A percentile compares a stretch with the other conserved stretches of the same genome.
Evolutionary conservation across 2,329 filamentous ascomycete species (phyloP).

Genomic region (Colletotrichum sp.): DNA sequence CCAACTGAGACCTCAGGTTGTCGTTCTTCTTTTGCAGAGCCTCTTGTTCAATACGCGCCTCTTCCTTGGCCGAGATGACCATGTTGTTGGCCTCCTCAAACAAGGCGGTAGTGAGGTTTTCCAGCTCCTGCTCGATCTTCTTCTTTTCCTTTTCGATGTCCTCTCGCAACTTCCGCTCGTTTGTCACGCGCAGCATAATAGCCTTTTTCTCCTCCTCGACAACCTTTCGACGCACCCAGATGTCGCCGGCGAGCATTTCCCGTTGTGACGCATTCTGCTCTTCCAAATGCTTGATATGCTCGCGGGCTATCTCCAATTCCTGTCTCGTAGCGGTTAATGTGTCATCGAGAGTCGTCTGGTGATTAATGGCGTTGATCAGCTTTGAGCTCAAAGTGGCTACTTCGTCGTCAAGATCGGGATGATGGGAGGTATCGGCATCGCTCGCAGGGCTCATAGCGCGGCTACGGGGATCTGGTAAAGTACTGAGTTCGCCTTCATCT

Average conservation of each 20-base stretch:
- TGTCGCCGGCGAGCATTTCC: conserved; percentile 73
- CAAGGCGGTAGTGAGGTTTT: conserved; percentile 87
- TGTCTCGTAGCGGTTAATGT: conserved; percentile 80
- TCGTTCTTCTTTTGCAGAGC: conserved; percentile 83
- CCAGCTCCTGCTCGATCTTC: conserved; percentile 89
- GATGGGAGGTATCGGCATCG: conserved; percentile 40
- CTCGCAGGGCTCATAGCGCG: conserved; percentile 52
- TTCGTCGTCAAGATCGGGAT: conserved; percentile 69
- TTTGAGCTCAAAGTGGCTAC: conserved; percentile 93
- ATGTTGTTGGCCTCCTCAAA: conserved; percentile 99
- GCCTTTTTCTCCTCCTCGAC: conserved; percentile 74
- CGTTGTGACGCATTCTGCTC: conserved; percentile 67
- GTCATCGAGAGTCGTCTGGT: conserved; percentile 92
- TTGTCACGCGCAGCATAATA: conserved; percentile 61
- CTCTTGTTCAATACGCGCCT: conserved; percentile 85
- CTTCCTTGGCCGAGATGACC: conserved; percentile 90
- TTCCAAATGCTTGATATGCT: conserved; percentile 73
- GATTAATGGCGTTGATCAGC: conserved; percentile 95
- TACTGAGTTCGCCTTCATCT: conserved; percentile 68
- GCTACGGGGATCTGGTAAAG: conserved; percentile 68
- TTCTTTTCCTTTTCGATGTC: conserved; percentile 80
- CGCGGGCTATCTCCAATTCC: conserved; percentile 76
- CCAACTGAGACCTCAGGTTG: conserved; percentile 82
- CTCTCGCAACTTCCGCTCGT: conserved; percentile 68
- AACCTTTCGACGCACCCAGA: conserved; percentile 75